Conservation (phyloP, 176 grass and related monocot species). For the Themeda triandra region DNA sequence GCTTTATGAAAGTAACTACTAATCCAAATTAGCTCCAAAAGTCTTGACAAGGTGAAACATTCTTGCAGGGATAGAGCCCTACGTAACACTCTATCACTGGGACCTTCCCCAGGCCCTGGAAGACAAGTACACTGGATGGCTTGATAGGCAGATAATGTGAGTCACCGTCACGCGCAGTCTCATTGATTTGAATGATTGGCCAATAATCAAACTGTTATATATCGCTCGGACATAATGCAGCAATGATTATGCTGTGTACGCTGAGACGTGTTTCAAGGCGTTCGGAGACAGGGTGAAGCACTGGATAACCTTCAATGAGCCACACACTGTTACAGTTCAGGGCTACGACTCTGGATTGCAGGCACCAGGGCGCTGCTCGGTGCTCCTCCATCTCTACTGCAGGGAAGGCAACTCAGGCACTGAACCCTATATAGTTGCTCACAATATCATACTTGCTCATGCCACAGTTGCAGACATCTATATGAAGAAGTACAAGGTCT, state of each 20-base stretch:
- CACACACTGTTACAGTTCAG: conserved; percentile 84
- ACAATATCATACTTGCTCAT: conserved; percentile 70
- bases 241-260: conserved; percentile 59
- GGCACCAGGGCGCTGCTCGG: conserved; percentile 79
- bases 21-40: background rate
- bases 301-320: conserved; percentile 94
- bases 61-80: conserved; percentile 64
- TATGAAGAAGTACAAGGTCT: conserved; percentile 63
- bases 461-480: conserved; percentile 52
- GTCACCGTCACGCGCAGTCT: background rate
- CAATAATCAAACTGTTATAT: background rate
- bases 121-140: conserved; percentile 74
- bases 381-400: conserved; percentile 77
- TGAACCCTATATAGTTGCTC: conserved; percentile 82
- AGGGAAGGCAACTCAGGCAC: conserved; percentile 59
- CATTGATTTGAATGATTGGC: background rate
- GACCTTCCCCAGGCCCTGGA: conserved; percentile 85
- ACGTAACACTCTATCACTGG: conserved; percentile 90
- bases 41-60: conserved; percentile 7
- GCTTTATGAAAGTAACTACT: background rate
- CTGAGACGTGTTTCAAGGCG: conserved; percentile 67
- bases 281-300: conserved; percentile 84
- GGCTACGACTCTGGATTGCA: conserved; percentile 82
- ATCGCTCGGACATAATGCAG: conserved; percentile 18
- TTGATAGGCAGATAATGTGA: conserved; percentile 79